phyloP scores from a whole-genome alignment of 768 basidiomycete species.

The Tylopilus plumbeoviolaceoides region DNA sequence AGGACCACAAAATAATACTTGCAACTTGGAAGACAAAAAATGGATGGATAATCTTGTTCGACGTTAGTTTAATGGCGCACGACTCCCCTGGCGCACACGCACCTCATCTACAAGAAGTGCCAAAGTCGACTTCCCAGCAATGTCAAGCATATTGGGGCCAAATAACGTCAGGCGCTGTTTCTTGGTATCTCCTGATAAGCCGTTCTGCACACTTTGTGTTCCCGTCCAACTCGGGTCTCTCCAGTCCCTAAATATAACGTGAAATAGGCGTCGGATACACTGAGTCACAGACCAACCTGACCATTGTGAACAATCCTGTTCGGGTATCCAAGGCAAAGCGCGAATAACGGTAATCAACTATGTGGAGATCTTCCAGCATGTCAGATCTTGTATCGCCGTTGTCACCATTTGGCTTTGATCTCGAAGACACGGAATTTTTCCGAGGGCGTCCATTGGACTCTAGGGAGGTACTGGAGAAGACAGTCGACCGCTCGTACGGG shows the following conservation, averaged over 20 bases:
- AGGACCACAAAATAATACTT: slow-evolving; percentile 88
- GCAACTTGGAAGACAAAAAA: slow-evolving; percentile 99
- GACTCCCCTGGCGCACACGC: slow-evolving; percentile 14
- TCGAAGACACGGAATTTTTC: slow-evolving; percentile 20
- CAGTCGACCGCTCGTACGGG: slow-evolving; percentile 74
- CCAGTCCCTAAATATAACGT: slow-evolving; percentile 67
- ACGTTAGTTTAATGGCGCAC: slow-evolving; percentile 1
- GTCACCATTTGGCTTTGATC: slow-evolving; percentile 31
- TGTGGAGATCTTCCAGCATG: slow-evolving; percentile 49
- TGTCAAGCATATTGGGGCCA: slow-evolving; percentile 83
- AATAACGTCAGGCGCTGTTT: slow-evolving; percentile 72
- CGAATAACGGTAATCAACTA: slow-evolving; percentile 91
- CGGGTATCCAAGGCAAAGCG: slow-evolving; percentile 84
- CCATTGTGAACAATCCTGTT: slow-evolving; percentile 76
- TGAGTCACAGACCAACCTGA: slow-evolving; percentile 49
- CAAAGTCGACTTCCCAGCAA: slow-evolving; percentile 78
- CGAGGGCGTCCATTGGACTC: slow-evolving; percentile 27
- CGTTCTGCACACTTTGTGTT: slow-evolving; percentile 57
- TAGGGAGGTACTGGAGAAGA: slow-evolving; percentile 52
- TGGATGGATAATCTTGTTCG: slow-evolving; percentile 79
- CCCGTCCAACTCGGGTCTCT: slow-evolving; percentile 73
- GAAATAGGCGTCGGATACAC: not conserved
- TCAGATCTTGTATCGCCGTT: slow-evolving; percentile 33
- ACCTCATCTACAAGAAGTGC: slow-evolving; percentile 89
- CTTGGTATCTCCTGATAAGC: slow-evolving; percentile 51